phyloP scores from a whole-genome alignment of 1,139 yeast genomes.

The Kodamaea ohmeri region DNA sequence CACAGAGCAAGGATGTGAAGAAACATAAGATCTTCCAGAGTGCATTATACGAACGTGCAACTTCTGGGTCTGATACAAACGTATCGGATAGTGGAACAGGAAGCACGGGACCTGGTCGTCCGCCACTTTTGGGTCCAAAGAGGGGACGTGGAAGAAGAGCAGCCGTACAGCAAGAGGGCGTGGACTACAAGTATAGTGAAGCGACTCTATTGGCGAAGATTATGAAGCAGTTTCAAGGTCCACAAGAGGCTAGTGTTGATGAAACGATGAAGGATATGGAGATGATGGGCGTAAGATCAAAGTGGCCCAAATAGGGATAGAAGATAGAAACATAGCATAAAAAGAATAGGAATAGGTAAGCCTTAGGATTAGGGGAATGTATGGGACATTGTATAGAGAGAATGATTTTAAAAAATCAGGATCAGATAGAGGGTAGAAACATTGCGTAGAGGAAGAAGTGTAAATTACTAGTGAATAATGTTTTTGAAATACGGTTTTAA shows the following conservation, averaged over 20 bases:
- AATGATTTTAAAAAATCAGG: too few species aligned
- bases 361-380: too few species aligned
- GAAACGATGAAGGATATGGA: slow-evolving; percentile 38
- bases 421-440: too few species aligned
- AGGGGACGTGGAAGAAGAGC: slow-evolving; percentile 29
- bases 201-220: slow-evolving; percentile 42
- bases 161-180: slow-evolving; percentile 15
- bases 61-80: slow-evolving; percentile 45
- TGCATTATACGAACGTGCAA: slow-evolving; percentile 38
- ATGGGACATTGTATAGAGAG: too few species aligned
- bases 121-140: slow-evolving; percentile 15
- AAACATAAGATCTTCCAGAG: slow-evolving; percentile 44
- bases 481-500: too few species aligned
- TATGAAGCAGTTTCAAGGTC: slow-evolving; percentile 45
- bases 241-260: slow-evolving; percentile 35
- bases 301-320: slow-evolving; percentile 32
- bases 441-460: too few species aligned
- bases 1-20: slow-evolving; percentile 19
- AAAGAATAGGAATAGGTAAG: too few species aligned
- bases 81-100: slow-evolving; percentile 21
- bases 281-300: slow-evolving; percentile 35
- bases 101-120: slow-evolving; percentile 18
- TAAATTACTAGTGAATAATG: too few species aligned
- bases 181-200: slow-evolving; percentile 31
- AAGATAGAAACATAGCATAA: too few species aligned